phyloP scores from a whole-genome alignment of 768 basidiomycete species.

The Cyathus striatus region DNA sequence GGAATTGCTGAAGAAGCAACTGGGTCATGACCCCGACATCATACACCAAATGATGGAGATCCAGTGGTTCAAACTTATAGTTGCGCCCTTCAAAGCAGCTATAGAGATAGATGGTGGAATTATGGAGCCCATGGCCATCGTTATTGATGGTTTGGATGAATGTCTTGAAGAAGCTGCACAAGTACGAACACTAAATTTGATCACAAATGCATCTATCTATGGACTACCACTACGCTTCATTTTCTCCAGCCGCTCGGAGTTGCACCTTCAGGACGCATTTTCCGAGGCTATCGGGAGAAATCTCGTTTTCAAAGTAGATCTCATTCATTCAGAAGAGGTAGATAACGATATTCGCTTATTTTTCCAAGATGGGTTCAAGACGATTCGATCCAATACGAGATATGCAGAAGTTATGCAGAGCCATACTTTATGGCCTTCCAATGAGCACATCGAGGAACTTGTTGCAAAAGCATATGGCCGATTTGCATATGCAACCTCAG shows the following conservation, averaged over 20 bases:
- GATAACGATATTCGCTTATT: neutral
- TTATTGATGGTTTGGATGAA: neutral
- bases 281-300: neutral
- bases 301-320: neutral
- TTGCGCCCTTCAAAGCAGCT: neutral
- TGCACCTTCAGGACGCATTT: neutral
- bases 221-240: neutral
- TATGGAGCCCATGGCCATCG: neutral
- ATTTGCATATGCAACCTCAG: neutral
- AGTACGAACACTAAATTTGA: neutral
- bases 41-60: no score
- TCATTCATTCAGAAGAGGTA: neutral
- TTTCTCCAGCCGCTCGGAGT: neutral
- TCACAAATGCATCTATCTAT: neutral
- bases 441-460: neutral
- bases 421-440: neutral
- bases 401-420: neutral
- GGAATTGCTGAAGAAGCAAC: no score
- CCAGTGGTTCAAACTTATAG: neutral
- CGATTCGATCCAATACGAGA: neutral
- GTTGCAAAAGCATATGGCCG: neutral
- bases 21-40: no score
- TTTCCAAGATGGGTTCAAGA: neutral
- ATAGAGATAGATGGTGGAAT: neutral
- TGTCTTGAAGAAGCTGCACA: neutral